Base-by-base conservation (phyloP, 1,284 basidiomycete species). In the Naganishia cerealis region DNA sequence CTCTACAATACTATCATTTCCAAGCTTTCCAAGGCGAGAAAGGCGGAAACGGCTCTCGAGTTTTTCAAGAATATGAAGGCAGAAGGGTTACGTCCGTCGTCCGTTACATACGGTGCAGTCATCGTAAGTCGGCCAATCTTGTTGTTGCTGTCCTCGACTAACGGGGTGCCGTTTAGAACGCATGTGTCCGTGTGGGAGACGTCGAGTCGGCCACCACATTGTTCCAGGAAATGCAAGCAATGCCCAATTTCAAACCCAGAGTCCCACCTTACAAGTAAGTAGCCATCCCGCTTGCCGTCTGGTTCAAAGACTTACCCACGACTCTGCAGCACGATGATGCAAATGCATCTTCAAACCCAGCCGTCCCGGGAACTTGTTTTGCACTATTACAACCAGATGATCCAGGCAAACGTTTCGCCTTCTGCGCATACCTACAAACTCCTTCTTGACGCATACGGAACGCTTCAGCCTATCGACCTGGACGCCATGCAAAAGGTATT, bases 1-100 rank as follows among this genome's bases (percentile, higher is more conserved):
- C 85, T 97, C 43, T 97, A 90, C 84, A 97, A 97, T 83, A 96
- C 92, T 71, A 89, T 94, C 81, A 96, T 97, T 80, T 92, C 91
- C 71, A 94, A 95, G 81, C 84, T 96, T 8, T 88, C 92, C 48
- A 92, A 91, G 78, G 94, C 94, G 0, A 86, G 94, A 74, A 94
- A 94, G 81, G 91, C 92, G 0, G 92, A 94, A 73, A 84, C 86
- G 70, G 94, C 92, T 0, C 82, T 97, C 66, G 87, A 90, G 73
- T 82, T 95, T 69, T 96, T 97, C 84, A 85, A 87, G 65, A 84
- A 87, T 88, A 92, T 91, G 83, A 83, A 85, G 63, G 81, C 79
- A 48, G 75, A 70, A 50, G 82, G 85, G 8, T 75, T 94, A 36
- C 77, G 79, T 8, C 91, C 94, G 0, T 88, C 88, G 24, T 90